Conservation (phyloP, 148 eudicot species). For the Euryodendron excelsum region DNA sequence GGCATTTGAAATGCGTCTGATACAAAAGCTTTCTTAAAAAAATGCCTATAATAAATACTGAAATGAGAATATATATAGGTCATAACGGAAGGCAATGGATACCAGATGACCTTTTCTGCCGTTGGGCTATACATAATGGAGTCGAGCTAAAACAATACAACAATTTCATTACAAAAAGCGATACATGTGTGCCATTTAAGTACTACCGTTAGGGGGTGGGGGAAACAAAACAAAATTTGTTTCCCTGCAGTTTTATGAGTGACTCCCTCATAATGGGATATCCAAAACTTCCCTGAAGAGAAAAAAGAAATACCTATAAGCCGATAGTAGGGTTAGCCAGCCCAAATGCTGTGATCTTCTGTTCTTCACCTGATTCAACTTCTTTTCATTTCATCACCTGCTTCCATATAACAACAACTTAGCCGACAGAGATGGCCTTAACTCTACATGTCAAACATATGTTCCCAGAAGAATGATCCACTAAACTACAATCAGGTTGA, state of each 20-base stretch:
- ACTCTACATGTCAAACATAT: background rate
- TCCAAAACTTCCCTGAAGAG: background rate
- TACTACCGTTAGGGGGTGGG: no score
- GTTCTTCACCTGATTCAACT: conserved; percentile 5
- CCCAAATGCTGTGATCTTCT: conserved; percentile 1
- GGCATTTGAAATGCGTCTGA: background rate
- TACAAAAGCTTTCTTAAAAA: background rate
- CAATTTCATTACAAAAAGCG: background rate
- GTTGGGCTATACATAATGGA: background rate
- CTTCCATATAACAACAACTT: background rate
- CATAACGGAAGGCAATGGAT: background rate
- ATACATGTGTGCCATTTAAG: background rate
- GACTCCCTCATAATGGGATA: background rate
- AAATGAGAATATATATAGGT: background rate
- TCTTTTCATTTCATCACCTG: conserved; percentile 12
- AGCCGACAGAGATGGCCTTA: background rate
- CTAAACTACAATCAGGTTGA: no score
- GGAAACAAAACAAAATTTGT: background rate
- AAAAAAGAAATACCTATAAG: background rate
- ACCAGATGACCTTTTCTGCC: background rate
- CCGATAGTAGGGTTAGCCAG: conserved; percentile 3
- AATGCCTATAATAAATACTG: background rate
- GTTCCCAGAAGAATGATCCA: no score
- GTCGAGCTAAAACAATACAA: background rate
- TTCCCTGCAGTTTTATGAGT: background rate